Evolutionary conservation across 192 early-diverging fungal species (phyloP), one percentile per base, ranked within the genome.

Genomic region (Coemansia furcata): DNA sequence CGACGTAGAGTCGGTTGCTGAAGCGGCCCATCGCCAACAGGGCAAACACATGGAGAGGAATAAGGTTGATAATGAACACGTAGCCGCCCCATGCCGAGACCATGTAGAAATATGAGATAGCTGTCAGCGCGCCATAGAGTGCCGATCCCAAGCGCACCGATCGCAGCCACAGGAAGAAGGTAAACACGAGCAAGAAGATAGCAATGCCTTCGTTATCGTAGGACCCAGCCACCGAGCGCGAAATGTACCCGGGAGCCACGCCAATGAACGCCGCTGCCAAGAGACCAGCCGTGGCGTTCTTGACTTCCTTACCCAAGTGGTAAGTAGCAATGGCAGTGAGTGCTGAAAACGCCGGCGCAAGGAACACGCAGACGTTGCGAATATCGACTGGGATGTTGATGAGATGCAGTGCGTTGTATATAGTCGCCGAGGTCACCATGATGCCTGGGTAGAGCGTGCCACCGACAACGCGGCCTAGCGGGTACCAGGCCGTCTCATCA

Each of bases 141-240:
- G 95, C 91, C 32, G 94, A 96, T 1, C 98, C 98, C n/a, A 91
- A 77, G 63, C 97, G 97, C 38, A 99, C 82, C 1, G 97, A 92
- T 72, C 95, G 94, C 68, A 99, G 92, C 98, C 98, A 99, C 69
- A 98, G 82, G 73, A 92, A 99, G 76, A 98, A 99, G 6, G 95
- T 97, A 60, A 95, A 93, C 84, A 99, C 93, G 15, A 99, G 88
- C 50, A 99, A 74, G 73, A 99, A 99, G 70, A 99, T 99, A 50
- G 98, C 95, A 77, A 99, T 99, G 4, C 93, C 98, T 78, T 99
- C 98, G 81, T 99, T 98, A 78, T 99, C 98, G 65, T 99, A 99
- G 10, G 96, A 98, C 6, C 98, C 98, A 12, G 98, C 97, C n/a
- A 99, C 98, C 1, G 98, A 99, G 49, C 98, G 91, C n/a, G 98